Evolutionary conservation across 2,329 filamentous ascomycete genomes (phyloP), one percentile per base, ranked within the genome.

Genomic region (Diatrype stigma): DNA sequence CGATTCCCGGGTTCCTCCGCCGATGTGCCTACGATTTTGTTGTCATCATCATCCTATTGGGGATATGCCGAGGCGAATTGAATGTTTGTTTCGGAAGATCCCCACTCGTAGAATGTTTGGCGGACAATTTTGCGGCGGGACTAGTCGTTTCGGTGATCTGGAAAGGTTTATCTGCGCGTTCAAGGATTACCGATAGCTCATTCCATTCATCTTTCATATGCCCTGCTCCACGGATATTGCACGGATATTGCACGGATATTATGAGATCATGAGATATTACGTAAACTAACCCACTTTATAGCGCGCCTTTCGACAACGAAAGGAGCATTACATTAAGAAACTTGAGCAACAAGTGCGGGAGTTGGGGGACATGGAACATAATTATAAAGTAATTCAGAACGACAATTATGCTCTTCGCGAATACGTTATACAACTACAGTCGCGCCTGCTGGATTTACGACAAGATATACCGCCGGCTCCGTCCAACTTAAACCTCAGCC

Each of bases 291-390:
- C 38, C 21, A 46, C 37, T 49, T 48, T 45, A 17, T 55, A 99
- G 93, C 85, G 94, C 68, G 94, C 94, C 40, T 99, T 99, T 73
- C 89, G 94, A 40, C 92, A 97, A 73, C 88, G 94, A 56, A 99
- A 99, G 69, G 94, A 99, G 72, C 89, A 90, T 44, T 96, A 99
- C 69, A 99, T 99, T 70, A 96, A 96, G 76, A 95, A 96, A 69
- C 81, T 99, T 6, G 94, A 99, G 71, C 88, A 94, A 66, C 90
- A 97, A 67, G 90, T 96, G 47, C 86, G 90, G 63, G 89, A 94
- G 28, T 89, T 84, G 58, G 80, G 83, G 60, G 79, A 84, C 17
- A 82, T 96, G 70, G 88, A 91, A 59, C 81, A 88, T 56, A 83
- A 81, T 50, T 90, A 83, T 70, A 94, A 96, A 69, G 74, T 79